phyloP scores from a whole-genome alignment of 106 monocot genomes.

The Iris macrosiphon region DNA sequence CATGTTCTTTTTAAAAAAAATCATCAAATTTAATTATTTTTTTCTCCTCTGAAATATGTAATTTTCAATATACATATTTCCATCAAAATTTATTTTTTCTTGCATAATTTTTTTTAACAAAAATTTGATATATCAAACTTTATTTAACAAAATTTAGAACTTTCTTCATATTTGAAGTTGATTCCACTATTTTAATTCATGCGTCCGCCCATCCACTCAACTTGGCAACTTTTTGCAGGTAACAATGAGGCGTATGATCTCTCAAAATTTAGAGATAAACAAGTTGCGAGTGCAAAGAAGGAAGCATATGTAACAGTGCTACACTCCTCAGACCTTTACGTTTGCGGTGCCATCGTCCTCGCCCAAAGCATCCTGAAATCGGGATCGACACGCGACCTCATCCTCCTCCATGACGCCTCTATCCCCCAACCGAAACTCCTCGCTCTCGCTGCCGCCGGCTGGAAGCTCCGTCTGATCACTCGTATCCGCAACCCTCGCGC shows the following conservation, averaged over 20 bases:
- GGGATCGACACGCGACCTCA: slow-evolving; percentile 57
- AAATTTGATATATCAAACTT: no score
- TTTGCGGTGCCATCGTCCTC: slow-evolving; percentile 76
- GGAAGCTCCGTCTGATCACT: slow-evolving; percentile 52
- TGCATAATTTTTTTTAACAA: no score
- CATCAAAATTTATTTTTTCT: no score
- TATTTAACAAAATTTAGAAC: no score
- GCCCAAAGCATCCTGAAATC: slow-evolving; percentile 65
- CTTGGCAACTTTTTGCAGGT: slow-evolving; percentile 17
- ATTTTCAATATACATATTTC: no score
- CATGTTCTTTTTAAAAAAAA: no score
- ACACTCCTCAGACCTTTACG: slow-evolving; percentile 69
- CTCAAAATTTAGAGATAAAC: slow-evolving; percentile 3
- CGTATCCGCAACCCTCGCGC: slow-evolving; percentile 88
- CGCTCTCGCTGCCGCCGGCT: slow-evolving; percentile 59
- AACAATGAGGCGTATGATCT: slow-evolving; percentile 25
- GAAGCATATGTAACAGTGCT: slow-evolving; percentile 87
- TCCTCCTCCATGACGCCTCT: slow-evolving; percentile 88
- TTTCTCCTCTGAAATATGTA: no score
- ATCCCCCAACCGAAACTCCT: slow-evolving; percentile 34
- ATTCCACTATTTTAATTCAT: no score
- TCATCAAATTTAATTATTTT: no score
- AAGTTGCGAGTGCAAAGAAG: neutral
- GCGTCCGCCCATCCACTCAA: no score
- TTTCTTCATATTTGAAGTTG: no score